phyloP scores from a whole-genome alignment of 495 filamentous ascomycete species.

The Neurospora sublineolata region DNA sequence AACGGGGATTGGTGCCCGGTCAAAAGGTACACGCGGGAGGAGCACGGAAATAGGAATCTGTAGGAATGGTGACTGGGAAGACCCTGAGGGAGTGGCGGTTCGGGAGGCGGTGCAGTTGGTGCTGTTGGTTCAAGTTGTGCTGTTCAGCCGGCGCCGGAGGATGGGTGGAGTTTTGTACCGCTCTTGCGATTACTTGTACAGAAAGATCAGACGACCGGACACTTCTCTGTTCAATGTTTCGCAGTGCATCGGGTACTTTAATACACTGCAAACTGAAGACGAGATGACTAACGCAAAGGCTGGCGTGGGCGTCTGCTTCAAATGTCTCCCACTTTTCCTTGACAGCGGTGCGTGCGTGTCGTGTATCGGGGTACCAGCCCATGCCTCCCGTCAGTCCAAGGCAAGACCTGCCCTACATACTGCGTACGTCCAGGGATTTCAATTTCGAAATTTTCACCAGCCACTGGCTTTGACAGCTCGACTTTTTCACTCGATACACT shows the following conservation, averaged over 20 bases:
- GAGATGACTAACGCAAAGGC: not conserved
- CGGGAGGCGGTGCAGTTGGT: conserved; percentile 20
- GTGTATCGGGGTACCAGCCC: not conserved
- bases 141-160: conserved; percentile 11
- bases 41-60: not conserved
- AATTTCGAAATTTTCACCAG: too few species aligned
- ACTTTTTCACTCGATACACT: not conserved
- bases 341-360: not conserved
- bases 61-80: conserved; percentile 26
- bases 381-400: not conserved
- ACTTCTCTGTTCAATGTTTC: not conserved
- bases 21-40: not conserved
- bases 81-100: not conserved
- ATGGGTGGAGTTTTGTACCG: not conserved
- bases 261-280: not conserved
- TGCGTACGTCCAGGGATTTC: not conserved
- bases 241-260: not conserved
- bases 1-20: not conserved
- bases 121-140: too few species aligned
- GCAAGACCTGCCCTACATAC: not conserved
- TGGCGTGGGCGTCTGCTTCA: not conserved
- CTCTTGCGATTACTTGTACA: not conserved
- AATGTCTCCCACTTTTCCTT: not conserved
- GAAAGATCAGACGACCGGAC: not conserved
- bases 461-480: too few species aligned